These are phyloP conservation scores for Amauroascus niger DNA, from an alignment of 2,329 filamentous ascomycete species.

Conservation along the genomic window DNA sequence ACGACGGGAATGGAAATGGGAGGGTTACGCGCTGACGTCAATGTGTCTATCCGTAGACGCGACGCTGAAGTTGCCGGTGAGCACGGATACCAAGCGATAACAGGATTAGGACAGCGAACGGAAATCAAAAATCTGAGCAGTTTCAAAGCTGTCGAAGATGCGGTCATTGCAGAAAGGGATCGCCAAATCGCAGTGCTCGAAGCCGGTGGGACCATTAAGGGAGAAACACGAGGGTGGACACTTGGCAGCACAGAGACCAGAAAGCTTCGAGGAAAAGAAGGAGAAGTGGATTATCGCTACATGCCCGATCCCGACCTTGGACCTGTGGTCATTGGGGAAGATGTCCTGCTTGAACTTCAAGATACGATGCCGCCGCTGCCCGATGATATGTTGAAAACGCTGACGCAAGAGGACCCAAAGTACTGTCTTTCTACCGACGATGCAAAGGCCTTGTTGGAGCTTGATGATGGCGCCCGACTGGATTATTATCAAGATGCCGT, in stretches of 20 bases:
- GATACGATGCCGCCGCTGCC: constrained; percentile 59
- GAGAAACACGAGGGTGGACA: constrained; percentile 90
- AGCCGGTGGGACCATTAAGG: constrained; percentile 60
- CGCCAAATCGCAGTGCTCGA: constrained; percentile 76
- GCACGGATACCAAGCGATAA: constrained; percentile 48
- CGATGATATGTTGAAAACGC: constrained; percentile 56
- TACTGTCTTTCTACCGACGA: constrained; percentile 72
- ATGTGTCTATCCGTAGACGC: constrained; percentile 68
- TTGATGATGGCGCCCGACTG: constrained; percentile 68
- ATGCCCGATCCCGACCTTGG: constrained; percentile 93
- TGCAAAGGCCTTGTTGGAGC: constrained; percentile 63
- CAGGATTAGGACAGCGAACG: constrained; percentile 60
- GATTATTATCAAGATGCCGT: constrained; percentile 60
- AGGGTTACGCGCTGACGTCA: constrained; percentile 84
- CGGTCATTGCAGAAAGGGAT: constrained; percentile 81
- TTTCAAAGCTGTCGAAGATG: constrained; percentile 90
- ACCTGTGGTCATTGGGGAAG: constrained; percentile 63
- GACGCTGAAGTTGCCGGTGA: constrained; percentile 36
- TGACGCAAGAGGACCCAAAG: constrained; percentile 45
- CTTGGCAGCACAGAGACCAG: constrained; percentile 73
- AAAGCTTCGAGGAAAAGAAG: constrained; percentile 80
- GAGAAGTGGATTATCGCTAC: constrained; percentile 94
- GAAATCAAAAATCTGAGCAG: constrained; percentile 97
- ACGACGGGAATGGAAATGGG: constrained; percentile 89
- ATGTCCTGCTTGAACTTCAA: constrained; percentile 57